Evolutionary conservation across 75 land plant species (phyloP).

Genomic region (Azolla pinnata): DNA sequence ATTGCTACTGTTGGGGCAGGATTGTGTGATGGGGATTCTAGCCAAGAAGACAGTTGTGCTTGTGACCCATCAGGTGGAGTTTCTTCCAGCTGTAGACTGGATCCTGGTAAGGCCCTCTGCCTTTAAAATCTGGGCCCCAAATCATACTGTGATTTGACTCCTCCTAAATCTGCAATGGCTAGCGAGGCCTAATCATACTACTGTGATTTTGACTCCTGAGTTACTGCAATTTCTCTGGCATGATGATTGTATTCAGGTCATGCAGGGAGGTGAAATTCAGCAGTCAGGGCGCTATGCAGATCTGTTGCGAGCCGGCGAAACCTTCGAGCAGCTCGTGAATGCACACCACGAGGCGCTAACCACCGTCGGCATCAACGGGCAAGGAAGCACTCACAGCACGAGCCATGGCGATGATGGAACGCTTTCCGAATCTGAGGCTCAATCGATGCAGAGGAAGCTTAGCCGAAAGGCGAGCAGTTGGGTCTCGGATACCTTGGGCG

Average conservation of each 20-base stretch:
- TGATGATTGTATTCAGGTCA: conserved; percentile 33
- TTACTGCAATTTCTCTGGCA: no score
- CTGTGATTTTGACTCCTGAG: no score
- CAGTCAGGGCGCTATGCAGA: conserved; percentile 57
- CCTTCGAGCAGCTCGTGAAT: conserved; percentile 55
- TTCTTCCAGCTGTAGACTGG: conserved; percentile 43
- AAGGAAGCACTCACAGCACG: conserved; percentile 5
- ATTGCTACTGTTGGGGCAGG: conserved; percentile 48
- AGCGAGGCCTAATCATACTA: no score
- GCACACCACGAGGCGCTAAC: conserved; percentile 55
- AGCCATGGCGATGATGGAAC: background rate
- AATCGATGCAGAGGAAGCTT: background rate
- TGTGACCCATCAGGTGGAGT: conserved; percentile 97
- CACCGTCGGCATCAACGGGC: no score
- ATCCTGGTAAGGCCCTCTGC: conserved; percentile 43
- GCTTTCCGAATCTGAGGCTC: background rate
- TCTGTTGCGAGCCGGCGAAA: conserved; percentile 41
- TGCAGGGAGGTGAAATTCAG: conserved; percentile 49
- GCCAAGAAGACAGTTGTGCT: conserved; percentile 58
- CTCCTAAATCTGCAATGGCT: background rate
- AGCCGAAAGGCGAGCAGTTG: background rate
- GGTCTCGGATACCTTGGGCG: conserved; percentile 12
- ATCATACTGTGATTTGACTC: background rate
- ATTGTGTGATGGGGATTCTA: conserved; percentile 60
- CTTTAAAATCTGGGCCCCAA: background rate